Evolutionary conservation across 768 basidiomycete genomes (phyloP).

Genomic region (Naganishia kalamii): DNA sequence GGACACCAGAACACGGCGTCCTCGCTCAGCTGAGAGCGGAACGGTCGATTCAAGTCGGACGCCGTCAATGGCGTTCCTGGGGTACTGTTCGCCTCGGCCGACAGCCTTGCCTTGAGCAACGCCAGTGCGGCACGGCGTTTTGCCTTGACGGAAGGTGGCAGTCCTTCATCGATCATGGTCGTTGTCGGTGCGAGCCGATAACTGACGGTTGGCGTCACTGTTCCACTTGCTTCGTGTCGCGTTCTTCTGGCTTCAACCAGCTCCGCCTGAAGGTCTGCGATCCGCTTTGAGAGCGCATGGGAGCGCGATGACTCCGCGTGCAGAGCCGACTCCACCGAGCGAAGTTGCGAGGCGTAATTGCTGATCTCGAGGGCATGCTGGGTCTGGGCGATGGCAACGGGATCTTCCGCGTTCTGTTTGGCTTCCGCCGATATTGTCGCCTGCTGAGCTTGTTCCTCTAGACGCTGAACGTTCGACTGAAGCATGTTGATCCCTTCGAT

Average conservation of each 20-base stretch:
- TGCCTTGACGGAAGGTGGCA: constrained; percentile 39
- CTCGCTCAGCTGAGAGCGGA: constrained; percentile 17
- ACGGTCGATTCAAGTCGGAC: not conserved
- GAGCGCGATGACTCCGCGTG: constrained; percentile 31
- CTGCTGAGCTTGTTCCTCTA: not conserved
- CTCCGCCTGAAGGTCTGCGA: constrained; percentile 34
- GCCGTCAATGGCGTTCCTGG: constrained; percentile 2
- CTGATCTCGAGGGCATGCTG: constrained; percentile 30
- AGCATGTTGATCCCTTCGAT: not conserved
- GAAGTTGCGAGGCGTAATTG: constrained; percentile 26
- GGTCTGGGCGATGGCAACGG: not conserved
- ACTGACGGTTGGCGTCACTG: constrained; percentile 13
- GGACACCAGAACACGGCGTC: constrained; percentile 21
- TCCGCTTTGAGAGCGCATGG: constrained; percentile 35
- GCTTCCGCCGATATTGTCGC: not conserved
- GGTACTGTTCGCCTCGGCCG: not conserved
- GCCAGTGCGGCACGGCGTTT: constrained; percentile 42
- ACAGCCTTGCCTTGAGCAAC: constrained; percentile 43
- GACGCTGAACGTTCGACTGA: constrained; percentile 10
- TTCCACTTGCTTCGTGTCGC: not conserved
- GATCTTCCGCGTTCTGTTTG: not conserved
- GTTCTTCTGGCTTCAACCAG: not conserved
- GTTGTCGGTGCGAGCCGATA: constrained; percentile 19
- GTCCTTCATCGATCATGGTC: constrained; percentile 32
- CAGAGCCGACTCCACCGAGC: constrained; percentile 28